Conservation (phyloP, 345 rosid genomes). For the Pugionium cornutum region DNA sequence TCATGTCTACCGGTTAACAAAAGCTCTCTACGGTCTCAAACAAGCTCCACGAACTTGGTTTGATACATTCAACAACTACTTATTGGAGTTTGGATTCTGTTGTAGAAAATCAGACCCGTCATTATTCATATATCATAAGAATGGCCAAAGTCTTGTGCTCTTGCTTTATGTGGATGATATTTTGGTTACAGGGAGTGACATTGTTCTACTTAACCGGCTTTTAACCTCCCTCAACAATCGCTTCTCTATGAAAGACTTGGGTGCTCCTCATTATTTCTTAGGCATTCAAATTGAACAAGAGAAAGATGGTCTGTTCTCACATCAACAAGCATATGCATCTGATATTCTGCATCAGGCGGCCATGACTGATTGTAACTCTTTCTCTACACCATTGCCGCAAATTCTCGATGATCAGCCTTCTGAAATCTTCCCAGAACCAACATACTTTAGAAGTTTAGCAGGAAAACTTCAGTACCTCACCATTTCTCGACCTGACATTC, state of each 20-base stretch:
- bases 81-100: background rate
- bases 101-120: background rate
- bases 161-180: background rate
- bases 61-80: background rate
- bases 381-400: background rate
- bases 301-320: too few relatives aligned
- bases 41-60: background rate
- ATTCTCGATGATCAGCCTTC: background rate
- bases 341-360: background rate
- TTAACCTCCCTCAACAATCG: background rate
- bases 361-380: background rate
- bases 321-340: background rate
- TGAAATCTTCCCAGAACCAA: background rate
- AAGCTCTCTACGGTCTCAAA: background rate
- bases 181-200: background rate
- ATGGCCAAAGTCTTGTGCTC: background rate
- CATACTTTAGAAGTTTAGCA: background rate
- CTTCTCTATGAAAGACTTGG: background rate
- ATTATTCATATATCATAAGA: background rate
- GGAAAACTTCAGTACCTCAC: background rate
- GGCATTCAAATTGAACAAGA: background rate
- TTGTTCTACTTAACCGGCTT: background rate
- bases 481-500: background rate
- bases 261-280: background rate
- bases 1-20: background rate